phyloP scores from a whole-genome alignment of 2,329 filamentous ascomycete species.

The Purpureocillium lavendulum region DNA sequence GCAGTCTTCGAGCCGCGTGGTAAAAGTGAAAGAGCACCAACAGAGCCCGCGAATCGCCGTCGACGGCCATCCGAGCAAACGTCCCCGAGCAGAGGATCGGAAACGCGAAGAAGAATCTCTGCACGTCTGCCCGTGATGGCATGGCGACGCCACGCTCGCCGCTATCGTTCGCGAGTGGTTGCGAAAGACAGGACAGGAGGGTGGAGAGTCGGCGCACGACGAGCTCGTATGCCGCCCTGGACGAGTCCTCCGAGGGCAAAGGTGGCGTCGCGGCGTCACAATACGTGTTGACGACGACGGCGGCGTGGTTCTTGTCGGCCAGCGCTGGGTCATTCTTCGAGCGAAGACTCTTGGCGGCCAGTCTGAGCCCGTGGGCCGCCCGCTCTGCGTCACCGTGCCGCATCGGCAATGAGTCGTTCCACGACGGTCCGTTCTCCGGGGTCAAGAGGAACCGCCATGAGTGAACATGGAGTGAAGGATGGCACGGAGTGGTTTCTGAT shows the following conservation, averaged over 20 bases:
- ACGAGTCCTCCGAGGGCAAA: neutral
- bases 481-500: neutral
- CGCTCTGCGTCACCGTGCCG: too few species aligned
- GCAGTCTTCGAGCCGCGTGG: constrained; percentile 10
- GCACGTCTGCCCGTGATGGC: constrained; percentile 9
- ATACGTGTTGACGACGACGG: too few species aligned
- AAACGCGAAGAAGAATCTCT: constrained; percentile 18
- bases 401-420: neutral
- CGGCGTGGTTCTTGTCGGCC: neutral
- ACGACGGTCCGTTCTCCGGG: neutral
- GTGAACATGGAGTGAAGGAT: neutral
- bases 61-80: constrained; percentile 12
- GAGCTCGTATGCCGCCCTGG: constrained; percentile 12
- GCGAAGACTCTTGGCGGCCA: too few species aligned
- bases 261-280: neutral
- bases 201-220: constrained; percentile 10
- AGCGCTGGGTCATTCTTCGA: neutral
- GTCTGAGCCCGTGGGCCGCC: too few species aligned
- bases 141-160: neutral
- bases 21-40: constrained; percentile 19
- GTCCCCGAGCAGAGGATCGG: constrained; percentile 18
- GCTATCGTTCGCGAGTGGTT: neutral
- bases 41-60: constrained; percentile 16
- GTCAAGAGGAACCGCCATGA: neutral
- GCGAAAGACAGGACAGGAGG: constrained; percentile 7